Base-by-base conservation (phyloP, 495 filamentous ascomycete species). In the Bacidia rubella region DNA sequence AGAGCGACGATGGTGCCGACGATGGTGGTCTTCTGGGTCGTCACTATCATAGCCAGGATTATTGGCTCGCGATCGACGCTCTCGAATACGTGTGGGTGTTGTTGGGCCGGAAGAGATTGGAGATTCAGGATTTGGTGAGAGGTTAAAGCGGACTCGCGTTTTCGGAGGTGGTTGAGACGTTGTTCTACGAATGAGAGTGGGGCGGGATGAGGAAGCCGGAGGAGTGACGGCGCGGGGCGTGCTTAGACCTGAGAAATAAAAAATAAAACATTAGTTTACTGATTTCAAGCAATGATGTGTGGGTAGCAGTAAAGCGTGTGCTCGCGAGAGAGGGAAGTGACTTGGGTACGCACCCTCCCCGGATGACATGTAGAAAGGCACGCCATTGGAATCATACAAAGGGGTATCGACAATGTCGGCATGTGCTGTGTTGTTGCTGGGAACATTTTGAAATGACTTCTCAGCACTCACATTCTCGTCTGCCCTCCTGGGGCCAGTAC, bases 381-480 rank as follows among this genome's bases (percentile, higher is more conserved):
- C 59, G 53, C 59, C 63, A 59, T 64, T 67, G 40, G 51, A 40
- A 57, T 62, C 54, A 58, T 58, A 58, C 42, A 58, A 52, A 48
- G 56, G 52, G 32, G 39, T 32, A 51, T 51, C 42, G 26, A 29
- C 22, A 47, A 10, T 54, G 25, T 50, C n/a, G 50, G 49, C 53
- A 57, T 27, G 43, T 38, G 24, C 19, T 12, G 47, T 35, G 47
- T 26, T 50, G 32, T 2, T 53, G 46, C 48, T 53, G 54, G 57
- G 46, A 42, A 40, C 42, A 44, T 46, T 56, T 27, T 47, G 54
- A 26, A 52, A 39, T 53, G 54, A 51, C 58, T 56, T 54, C 58
- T 63, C 61, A 57, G 65, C 61, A 73, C 74, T 77, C 73, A 77
- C 74, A 74, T 75, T 77, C 59, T 76, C 73, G 64, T 77, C 73